Evolutionary conservation across 192 early-diverging fungal species (phyloP), one percentile per base, ranked within the genome.

Genomic region (Coemansia sp.): DNA sequence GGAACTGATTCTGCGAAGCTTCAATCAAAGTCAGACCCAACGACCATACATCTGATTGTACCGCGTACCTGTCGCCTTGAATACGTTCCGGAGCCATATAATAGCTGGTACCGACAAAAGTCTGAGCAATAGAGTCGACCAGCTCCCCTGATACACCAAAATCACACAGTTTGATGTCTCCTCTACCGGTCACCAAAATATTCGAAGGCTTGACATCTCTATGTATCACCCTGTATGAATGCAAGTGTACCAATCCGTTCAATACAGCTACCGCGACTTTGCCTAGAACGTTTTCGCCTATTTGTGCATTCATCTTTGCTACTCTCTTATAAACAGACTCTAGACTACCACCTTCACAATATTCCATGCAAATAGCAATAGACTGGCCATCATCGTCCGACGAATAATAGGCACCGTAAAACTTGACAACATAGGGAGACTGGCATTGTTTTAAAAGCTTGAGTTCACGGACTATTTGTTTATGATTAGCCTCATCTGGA

Each of bases 71-170:
- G 72, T 85, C 90, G 63, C 93, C 94, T 78, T 93, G 90, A 69
- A 99, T 98, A 34, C 97, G 88, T 72, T 99, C 97, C 50, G 97
- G 97, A 50, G 95, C 91, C 92, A 99, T 94, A 64, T 99, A 99
- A 60, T 91, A 93, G 71, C 91, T 91, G 17, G 98, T 99, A 20
- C 98, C 98, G 0, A 93, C 91, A 87, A 99, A 99, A 2, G 96
- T 98, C 61, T 92, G 86, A 5, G 94, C 98, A 28, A 91, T 71
- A 11, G 94, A 93, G 59, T 96, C 90, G 50, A 93, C 89, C 33
- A 95, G 72, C 75, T 97, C 89, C 10, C 93, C 93, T 7, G 91
- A 93, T 6, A 99, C 98, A 30, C 96, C 96, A 83, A 99, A 96
- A 76, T 99, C 96, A 57, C 93, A 96, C 30, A 99, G 86, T 69